A percentile compares a stretch with the other conserved stretches of the same genome.
Conservation (phyloP, 2,329 filamentous ascomycete genomes). For the Dothistroma pini region DNA sequence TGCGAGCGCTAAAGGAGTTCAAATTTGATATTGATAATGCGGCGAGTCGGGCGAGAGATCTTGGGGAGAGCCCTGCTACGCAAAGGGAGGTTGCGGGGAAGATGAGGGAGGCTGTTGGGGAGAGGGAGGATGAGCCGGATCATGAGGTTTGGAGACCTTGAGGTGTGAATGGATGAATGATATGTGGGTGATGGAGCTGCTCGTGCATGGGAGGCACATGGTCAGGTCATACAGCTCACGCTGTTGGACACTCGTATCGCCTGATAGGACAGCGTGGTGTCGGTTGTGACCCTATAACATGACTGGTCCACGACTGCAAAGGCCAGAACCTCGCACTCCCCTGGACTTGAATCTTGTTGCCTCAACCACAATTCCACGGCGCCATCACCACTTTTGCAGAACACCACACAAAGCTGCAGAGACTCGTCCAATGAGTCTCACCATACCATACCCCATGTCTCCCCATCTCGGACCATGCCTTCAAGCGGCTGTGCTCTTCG, state of each 20-base stretch:
- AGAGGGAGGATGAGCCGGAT: background rate
- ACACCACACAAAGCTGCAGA: background rate
- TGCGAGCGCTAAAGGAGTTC: slow-evolving; percentile 82
- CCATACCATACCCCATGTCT: too few species aligned
- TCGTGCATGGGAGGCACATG: background rate
- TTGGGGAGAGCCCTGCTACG: background rate
- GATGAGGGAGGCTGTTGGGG: background rate
- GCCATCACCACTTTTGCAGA: background rate
- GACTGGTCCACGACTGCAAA: too few species aligned
- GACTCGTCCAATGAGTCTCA: background rate
- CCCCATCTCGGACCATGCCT: background rate
- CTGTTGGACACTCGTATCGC: too few species aligned
- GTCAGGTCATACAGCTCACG: too few species aligned
- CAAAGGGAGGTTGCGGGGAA: background rate
- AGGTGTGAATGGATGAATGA: background rate
- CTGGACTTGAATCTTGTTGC: too few species aligned
- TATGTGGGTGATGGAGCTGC: background rate
- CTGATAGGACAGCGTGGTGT: too few species aligned
- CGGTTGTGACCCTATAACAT: too few species aligned
- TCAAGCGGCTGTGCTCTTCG: background rate
- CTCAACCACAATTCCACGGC: too few species aligned
- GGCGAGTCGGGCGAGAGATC: slow-evolving; percentile 31
- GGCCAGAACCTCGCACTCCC: too few species aligned
- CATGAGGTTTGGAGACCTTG: background rate
- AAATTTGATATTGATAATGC: slow-evolving; percentile 84